Conservation (phyloP, 768 basidiomycete species). For the Russula brevipes region DNA sequence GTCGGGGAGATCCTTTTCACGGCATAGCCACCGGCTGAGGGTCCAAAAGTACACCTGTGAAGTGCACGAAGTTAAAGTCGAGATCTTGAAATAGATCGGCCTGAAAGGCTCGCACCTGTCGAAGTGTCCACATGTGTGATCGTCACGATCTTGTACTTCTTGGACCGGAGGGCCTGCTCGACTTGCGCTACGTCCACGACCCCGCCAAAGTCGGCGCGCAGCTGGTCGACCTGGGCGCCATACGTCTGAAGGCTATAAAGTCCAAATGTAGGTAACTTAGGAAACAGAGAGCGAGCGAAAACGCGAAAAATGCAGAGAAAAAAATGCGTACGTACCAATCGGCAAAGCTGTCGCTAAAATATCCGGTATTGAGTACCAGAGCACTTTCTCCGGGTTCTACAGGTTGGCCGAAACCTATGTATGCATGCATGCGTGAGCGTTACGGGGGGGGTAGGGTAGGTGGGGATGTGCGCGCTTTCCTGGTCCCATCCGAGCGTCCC, state of each 20-base stretch:
- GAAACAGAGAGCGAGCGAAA: not conserved
- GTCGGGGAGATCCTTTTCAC: slow-evolving; percentile 71
- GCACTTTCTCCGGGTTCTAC: slow-evolving; percentile 74
- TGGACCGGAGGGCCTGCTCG: slow-evolving; percentile 62
- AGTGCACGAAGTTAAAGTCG: slow-evolving; percentile 2
- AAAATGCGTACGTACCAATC: slow-evolving; percentile 67
- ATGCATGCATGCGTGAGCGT: not conserved
- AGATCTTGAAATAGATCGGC: not conserved
- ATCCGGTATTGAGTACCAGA: slow-evolving; percentile 84
- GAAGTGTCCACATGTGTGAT: slow-evolving; percentile 96
- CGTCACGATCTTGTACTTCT: slow-evolving; percentile 84
- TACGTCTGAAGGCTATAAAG: slow-evolving; percentile 69
- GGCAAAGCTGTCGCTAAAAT: slow-evolving; percentile 88
- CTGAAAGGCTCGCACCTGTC: slow-evolving; percentile 44
- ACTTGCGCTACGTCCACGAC: slow-evolving; percentile 57
- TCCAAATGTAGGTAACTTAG: not conserved
- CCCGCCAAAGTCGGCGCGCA: slow-evolving; percentile 81
- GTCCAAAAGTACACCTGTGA: slow-evolving; percentile 74
- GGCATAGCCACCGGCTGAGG: slow-evolving; percentile 66
- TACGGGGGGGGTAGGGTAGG: not conserved
- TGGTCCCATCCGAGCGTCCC: slow-evolving; percentile 98
- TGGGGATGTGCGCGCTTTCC: slow-evolving; percentile 37
- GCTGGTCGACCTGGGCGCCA: slow-evolving; percentile 79
- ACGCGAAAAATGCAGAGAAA: not conserved
- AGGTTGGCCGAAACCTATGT: slow-evolving; percentile 81